Evolutionary conservation across 2,329 filamentous ascomycete species (phyloP).

Genomic region (Fusarium verticillioides): DNA sequence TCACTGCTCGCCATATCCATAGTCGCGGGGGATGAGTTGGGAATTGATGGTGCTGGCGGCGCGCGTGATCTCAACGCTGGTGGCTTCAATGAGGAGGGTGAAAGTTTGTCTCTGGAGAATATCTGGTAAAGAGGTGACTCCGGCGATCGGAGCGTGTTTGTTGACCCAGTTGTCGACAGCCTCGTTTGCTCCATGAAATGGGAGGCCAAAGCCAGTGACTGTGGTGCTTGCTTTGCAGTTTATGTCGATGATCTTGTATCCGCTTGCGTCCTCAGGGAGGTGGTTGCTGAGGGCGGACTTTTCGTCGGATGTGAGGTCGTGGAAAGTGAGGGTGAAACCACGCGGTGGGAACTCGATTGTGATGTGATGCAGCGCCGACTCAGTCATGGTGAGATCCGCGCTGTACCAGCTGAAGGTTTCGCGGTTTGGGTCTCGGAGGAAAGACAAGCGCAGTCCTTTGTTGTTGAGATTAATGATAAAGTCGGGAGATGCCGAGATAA

Average conservation of each 20-base stretch:
- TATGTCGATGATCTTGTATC: neutral
- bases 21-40: rapidly evolving
- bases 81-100: neutral
- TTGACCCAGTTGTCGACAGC: neutral
- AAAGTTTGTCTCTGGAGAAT: neutral
- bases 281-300: neutral
- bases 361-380: rapidly evolving
- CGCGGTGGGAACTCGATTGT: neutral
- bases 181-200: neutral
- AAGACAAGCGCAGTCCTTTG: rapidly evolving
- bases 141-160: rapidly evolving
- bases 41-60: rapidly evolving
- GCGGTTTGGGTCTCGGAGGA: rapidly evolving
- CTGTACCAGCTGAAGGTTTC: neutral
- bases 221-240: rapidly evolving
- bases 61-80: rapidly evolving
- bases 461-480: rapidly evolving
- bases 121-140: neutral
- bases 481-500: rapidly evolving
- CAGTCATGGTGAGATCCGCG: rapidly evolving
- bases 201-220: neutral
- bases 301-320: neutral
- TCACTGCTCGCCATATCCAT: neutral
- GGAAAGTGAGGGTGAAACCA: rapidly evolving
- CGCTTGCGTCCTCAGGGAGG: neutral